Percentiles rank a stretch among this genome's conserved stretches.
Evolutionary conservation across 495 filamentous ascomycete genomes (phyloP).

Genomic region (Apiosordaria backusii): DNA sequence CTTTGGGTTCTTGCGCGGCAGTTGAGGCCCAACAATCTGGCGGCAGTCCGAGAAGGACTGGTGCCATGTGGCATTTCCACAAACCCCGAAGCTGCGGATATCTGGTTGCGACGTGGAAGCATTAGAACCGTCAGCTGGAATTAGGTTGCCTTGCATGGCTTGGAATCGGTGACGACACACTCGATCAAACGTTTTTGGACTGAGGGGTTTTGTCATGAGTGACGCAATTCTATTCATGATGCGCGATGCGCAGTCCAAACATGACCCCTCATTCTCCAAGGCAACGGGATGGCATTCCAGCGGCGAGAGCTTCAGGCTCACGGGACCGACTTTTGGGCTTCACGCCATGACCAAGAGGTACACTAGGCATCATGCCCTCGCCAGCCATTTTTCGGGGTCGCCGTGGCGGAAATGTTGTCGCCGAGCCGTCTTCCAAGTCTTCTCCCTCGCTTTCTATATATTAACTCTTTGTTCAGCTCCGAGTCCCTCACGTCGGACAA

Average conservation of each 20-base stretch:
- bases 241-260: background rate
- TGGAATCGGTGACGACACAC: background rate
- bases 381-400: too few relatives aligned
- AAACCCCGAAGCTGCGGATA: background rate
- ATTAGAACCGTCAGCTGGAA: too few relatives aligned
- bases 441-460: background rate
- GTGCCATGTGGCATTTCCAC: constrained; percentile 9
- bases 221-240: background rate
- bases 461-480: background rate
- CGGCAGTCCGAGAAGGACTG: background rate
- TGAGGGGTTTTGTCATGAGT: too few relatives aligned
- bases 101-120: background rate
- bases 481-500: background rate
- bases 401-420: too few relatives aligned
- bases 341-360: too few relatives aligned
- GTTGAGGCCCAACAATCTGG: background rate
- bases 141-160: background rate
- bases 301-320: background rate
- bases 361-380: too few relatives aligned
- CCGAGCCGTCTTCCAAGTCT: too few relatives aligned
- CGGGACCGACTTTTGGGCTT: too few relatives aligned
- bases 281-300: background rate
- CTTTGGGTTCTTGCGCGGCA: background rate
- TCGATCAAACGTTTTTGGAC: background rate
- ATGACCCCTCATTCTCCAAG: background rate